Evolutionary conservation across 2,329 filamentous ascomycete genomes (phyloP), one percentile per base, ranked within the genome.

Genomic region (Colletotrichum chrysophilum): DNA sequence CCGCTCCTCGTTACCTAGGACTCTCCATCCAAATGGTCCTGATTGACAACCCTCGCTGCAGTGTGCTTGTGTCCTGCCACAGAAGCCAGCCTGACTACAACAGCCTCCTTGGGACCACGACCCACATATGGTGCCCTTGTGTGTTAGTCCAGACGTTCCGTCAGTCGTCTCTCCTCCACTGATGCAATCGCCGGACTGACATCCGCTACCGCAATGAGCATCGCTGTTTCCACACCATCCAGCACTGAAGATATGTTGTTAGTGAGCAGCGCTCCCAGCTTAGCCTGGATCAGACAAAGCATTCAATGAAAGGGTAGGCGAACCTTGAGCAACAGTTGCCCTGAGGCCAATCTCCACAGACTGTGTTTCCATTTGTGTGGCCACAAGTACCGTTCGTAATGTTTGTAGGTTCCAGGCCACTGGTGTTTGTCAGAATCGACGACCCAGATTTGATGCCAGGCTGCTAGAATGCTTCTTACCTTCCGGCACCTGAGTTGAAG

Each of bases 401-500:
- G 30, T 66, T 34, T 9, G 36, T 66, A 10, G 24, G 24, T 4
- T 21, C 64, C 16, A 28, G 21, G 4, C 24, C 43, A 18, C 43
- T 48, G 18, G 10, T 13, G 2, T 21, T 48, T n/a, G 43, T 48
- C 43, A 21, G 43, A 21, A 21, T 6, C 0, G 8, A 48, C 43
- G n/a, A 9, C n/a, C 5, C 18, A 21, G 5, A 48, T n/a, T 18
- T 21, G 4, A 12, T 21, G 18, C 5, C 4, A 48, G 18, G 5
- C 10, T 13, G 43, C 18, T 48, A 5, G 5, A 12, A 4, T 21
- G 64, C 18, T 7, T 34, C 64, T 14, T 30, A 66, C 7, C 14
- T 52, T 24, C 64, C 64, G 64, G 36, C 28, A 32, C 36, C 64
- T 14, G 38, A 67, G 24, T 67, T 55, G 43, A 80, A 78, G 32